These are phyloP conservation scores for Mucor lusitanicus DNA, from an alignment of 371 early-diverging fungal genomes.

Conservation along the genomic window DNA sequence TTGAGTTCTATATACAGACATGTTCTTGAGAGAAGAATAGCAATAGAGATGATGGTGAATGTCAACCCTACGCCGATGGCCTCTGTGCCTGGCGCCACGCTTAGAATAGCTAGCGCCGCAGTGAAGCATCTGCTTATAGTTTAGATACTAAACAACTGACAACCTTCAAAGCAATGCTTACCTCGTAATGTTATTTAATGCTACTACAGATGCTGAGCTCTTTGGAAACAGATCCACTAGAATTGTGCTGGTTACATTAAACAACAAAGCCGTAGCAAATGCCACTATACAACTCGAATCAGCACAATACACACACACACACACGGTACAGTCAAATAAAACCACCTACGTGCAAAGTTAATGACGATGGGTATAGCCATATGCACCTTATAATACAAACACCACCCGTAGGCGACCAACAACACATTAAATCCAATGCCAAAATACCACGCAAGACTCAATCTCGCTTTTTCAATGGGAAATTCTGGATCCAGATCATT, in stretches of 20 bases:
- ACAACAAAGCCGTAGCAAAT: constrained; percentile 27
- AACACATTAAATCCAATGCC: constrained; percentile 32
- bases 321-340: not conserved
- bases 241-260: constrained; percentile 39
- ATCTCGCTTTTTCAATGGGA: constrained; percentile 38
- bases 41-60: constrained; percentile 33
- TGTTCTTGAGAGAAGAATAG: constrained; percentile 34
- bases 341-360: constrained; percentile 34
- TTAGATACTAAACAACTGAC: not conserved
- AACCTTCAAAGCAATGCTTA: not conserved
- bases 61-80: constrained; percentile 39
- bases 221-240: constrained; percentile 46
- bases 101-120: constrained; percentile 31
- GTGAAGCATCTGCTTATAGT: constrained; percentile 28
- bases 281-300: constrained; percentile 25
- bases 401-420: constrained; percentile 43
- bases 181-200: constrained; percentile 37
- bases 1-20: constrained; percentile 28
- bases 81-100: constrained; percentile 27
- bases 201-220: constrained; percentile 43
- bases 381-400: constrained; percentile 26
- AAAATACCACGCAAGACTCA: constrained; percentile 38
- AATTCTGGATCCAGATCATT: constrained; percentile 24
- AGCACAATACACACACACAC: no score
- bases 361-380: constrained; percentile 30